phyloP scores from a whole-genome alignment of 2,329 filamentous ascomycete species.

The Lasiodiplodia citricola region DNA sequence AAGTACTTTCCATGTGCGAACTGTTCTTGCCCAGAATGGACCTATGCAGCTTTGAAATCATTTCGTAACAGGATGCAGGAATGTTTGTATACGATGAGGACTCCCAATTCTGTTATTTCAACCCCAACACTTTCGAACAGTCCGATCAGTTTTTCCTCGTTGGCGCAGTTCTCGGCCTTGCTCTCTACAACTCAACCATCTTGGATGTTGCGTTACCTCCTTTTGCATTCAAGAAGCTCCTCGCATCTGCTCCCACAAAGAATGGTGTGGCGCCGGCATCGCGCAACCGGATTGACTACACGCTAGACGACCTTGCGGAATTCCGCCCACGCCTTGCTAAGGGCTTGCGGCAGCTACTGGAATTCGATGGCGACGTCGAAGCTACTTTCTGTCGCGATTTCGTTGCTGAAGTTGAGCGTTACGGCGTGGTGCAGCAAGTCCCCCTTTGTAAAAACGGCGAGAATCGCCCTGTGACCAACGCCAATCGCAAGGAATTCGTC shows the following conservation, averaged over 20 bases:
- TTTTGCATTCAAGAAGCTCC: conserved; percentile 86
- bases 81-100: conserved; percentile 93
- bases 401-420: conserved; percentile 75
- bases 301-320: conserved; percentile 81
- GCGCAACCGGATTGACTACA: conserved; percentile 52
- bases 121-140: conserved; percentile 85
- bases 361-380: conserved; percentile 84
- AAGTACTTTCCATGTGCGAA: conserved; percentile 39
- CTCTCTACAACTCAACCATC: conserved; percentile 95
- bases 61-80: conserved; percentile 56
- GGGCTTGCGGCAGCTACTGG: conserved; percentile 76
- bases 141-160: conserved; percentile 92
- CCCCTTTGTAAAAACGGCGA: conserved; percentile 71
- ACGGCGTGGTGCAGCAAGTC: conserved; percentile 69
- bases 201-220: conserved; percentile 86
- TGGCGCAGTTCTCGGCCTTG: conserved; percentile 83
- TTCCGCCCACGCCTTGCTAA: conserved; percentile 77
- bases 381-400: conserved; percentile 82
- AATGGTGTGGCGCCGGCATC: conserved; percentile 51
- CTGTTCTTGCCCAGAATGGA: background rate
- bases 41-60: background rate
- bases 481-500: conserved; percentile 84
- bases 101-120: conserved; percentile 91
- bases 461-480: conserved; percentile 60
- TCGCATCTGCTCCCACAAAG: conserved; percentile 72